Percentiles rank a stretch among this genome's conserved stretches.
Conservation (phyloP, 169 alveolate species). For the Plasmodium adleri region DNA sequence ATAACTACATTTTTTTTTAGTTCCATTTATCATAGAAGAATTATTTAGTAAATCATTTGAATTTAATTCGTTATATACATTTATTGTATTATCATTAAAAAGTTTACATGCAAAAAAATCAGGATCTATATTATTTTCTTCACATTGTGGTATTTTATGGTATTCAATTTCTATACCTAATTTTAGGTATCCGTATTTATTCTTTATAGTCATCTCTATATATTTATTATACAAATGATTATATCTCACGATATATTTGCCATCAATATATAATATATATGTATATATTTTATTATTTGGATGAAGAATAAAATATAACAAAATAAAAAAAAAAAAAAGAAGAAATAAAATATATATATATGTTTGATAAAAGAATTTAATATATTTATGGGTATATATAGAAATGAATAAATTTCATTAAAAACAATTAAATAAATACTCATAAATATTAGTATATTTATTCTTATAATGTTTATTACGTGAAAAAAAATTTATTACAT, state of each 20-base stretch:
- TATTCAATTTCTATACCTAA: conserved; percentile 64
- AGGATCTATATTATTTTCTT: conserved; percentile 13
- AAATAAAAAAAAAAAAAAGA: too few species aligned
- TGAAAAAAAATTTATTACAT: too few species aligned
- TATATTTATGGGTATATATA: too few species aligned
- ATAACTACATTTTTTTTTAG: background rate
- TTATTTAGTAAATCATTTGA: background rate
- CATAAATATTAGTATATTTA: too few species aligned
- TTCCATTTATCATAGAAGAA: background rate
- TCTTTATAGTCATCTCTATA: conserved; percentile 60
- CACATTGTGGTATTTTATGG: conserved; percentile 1
- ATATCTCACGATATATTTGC: background rate
- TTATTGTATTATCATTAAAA: conserved; percentile 2
- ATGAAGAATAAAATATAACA: too few species aligned
- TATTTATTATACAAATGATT: background rate
- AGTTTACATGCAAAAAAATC: conserved; percentile 59
- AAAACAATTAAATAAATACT: too few species aligned
- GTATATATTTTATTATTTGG: too few species aligned
- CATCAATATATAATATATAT: too few species aligned
- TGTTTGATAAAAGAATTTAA: too few species aligned
- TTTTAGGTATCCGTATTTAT: conserved; percentile 55
- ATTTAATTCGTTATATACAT: background rate
- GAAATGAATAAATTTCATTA: too few species aligned
- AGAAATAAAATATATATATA: too few species aligned
- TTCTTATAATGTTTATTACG: too few species aligned